phyloP scores from a whole-genome alignment of 768 basidiomycete genomes.

The Kwoniella pini region DNA sequence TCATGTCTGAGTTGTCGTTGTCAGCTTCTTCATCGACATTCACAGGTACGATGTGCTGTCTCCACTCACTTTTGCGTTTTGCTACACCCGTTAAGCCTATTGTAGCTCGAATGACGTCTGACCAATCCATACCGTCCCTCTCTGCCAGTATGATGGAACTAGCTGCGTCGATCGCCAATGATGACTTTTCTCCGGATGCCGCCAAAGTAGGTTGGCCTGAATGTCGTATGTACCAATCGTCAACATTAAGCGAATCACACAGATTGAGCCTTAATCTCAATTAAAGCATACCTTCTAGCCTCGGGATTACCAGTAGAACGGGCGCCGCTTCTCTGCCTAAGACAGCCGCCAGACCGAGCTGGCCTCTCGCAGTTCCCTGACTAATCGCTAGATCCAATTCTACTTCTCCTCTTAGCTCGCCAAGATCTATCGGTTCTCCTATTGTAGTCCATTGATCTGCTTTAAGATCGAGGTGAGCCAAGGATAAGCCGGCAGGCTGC shows the following conservation, averaged over 20 bases:
- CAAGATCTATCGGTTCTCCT: slow-evolving; percentile 11
- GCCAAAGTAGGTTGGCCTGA: slow-evolving; percentile 5
- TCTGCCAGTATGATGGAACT: slow-evolving; percentile 28
- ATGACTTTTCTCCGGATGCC: not conserved
- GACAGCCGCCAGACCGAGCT: slow-evolving; percentile 29
- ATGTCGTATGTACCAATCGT: not conserved
- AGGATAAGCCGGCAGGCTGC: not conserved
- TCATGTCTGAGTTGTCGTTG: not conserved
- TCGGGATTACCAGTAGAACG: slow-evolving; percentile 17
- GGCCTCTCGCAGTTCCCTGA: slow-evolving; percentile 28
- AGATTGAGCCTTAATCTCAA: not conserved
- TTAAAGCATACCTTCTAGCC: slow-evolving; percentile 20
- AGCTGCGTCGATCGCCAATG: slow-evolving; percentile 19
- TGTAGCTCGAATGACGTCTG: slow-evolving; percentile 29
- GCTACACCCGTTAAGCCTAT: slow-evolving; percentile 3
- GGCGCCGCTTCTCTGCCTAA: slow-evolving; percentile 11
- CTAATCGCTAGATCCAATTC: slow-evolving; percentile 18
- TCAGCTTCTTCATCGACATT: not conserved
- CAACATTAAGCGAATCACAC: too few relatives aligned
- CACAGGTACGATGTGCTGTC: not conserved
- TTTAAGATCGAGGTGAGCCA: slow-evolving; percentile 31
- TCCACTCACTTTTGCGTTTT: slow-evolving; percentile 20
- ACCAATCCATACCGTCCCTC: slow-evolving; percentile 26
- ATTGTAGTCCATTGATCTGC: slow-evolving; percentile 12
- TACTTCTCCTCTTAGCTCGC: slow-evolving; percentile 5